These are phyloP conservation scores for Cucumis sativus DNA, from an alignment of 306 rosid genomes.

Conservation along the genomic window DNA sequence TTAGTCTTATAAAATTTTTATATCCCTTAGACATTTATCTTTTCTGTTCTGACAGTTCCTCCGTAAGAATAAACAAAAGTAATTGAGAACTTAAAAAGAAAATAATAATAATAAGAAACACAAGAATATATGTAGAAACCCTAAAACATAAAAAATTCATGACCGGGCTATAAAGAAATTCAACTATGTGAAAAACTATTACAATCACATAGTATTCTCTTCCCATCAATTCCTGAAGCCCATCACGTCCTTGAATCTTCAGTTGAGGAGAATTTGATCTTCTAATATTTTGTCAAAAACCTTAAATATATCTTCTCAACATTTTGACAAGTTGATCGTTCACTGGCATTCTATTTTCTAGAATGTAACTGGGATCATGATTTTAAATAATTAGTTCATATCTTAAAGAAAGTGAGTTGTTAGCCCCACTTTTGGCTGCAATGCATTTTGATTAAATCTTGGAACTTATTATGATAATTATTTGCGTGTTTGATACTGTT, in stretches of 20 bases:
- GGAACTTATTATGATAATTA: not conserved
- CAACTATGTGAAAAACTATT: not conserved
- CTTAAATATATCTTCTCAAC: no score
- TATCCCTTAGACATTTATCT: not conserved
- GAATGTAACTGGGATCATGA: not conserved
- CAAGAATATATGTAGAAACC: not conserved
- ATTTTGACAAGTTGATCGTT: not conserved
- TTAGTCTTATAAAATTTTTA: not conserved
- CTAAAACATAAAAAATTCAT: not conserved
- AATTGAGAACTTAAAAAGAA: not conserved
- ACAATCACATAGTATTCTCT: not conserved
- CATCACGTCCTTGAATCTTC: not conserved
- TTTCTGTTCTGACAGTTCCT: not conserved
- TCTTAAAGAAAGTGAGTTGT: not conserved
- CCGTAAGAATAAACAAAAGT: not conserved
- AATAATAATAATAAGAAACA: not conserved
- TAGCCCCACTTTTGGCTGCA: not conserved
- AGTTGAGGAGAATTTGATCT: not conserved
- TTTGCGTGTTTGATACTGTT: slow-evolving; percentile 2
- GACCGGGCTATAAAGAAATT: no score
- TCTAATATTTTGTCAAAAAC: not conserved
- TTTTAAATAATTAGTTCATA: not conserved
- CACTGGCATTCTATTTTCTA: not conserved
- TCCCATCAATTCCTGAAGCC: not conserved
- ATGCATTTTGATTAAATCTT: not conserved